Percentiles rank a stretch among this genome's conserved stretches.
Conservation (phyloP, 345 rosid genomes). For the Populus tremula region DNA sequence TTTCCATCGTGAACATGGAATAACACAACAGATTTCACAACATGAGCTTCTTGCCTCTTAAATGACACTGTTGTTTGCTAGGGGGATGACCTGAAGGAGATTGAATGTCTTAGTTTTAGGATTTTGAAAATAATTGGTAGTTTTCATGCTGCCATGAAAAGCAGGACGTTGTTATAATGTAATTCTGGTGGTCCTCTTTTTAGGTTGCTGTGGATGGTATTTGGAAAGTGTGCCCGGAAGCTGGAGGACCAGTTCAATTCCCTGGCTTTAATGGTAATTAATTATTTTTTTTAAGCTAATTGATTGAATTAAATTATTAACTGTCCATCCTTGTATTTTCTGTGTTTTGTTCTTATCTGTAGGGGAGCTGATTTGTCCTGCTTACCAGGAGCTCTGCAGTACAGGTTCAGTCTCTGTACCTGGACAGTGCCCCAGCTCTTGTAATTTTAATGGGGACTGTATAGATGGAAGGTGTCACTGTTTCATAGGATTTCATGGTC, state of each 20-base stretch:
- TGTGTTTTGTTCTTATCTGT: constrained; percentile 22
- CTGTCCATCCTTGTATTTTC: constrained; percentile 10
- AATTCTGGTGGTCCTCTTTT: constrained; percentile 5
- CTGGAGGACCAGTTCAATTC: constrained; percentile 87
- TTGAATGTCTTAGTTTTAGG: background rate
- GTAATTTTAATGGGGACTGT: constrained; percentile 91
- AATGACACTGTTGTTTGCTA: background rate
- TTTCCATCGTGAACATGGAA: background rate
- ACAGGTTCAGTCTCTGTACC: constrained; percentile 43
- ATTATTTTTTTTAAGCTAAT: constrained; percentile 6
- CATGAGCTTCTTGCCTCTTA: background rate
- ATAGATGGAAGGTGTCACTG: constrained; percentile 81
- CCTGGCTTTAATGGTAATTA: constrained; percentile 79
- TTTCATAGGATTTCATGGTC: constrained; percentile 85
- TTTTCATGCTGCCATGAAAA: background rate
- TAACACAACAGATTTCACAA: background rate
- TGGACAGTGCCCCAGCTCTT: constrained; percentile 79
- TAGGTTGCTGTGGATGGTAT: constrained; percentile 97
- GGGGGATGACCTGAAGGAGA: background rate
- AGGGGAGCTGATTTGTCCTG: constrained; percentile 94
- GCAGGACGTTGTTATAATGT: background rate
- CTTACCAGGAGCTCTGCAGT: constrained; percentile 85
- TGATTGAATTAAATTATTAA: background rate
- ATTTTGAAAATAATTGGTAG: background rate
- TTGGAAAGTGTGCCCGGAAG: constrained; percentile 86